Conservation (phyloP, 1,139 yeast genomes). For the Candida sojae region DNA sequence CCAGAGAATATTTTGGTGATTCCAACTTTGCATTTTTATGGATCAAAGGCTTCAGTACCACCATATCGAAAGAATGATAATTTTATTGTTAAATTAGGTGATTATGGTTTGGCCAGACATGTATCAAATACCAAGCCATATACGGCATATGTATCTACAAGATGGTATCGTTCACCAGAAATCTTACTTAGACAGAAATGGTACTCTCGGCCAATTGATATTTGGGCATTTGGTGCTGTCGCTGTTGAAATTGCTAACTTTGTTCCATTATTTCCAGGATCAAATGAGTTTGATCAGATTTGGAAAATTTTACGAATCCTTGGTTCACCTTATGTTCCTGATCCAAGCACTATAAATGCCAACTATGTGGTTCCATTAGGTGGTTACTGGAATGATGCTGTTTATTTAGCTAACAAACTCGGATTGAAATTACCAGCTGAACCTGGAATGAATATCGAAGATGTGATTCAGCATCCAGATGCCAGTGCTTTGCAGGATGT, state of each 20-base stretch:
- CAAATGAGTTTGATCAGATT: conserved; percentile 75
- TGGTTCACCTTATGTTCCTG: conserved; percentile 60
- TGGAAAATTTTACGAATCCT: conserved; percentile 63
- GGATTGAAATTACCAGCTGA: conserved; percentile 56
- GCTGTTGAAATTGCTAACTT: conserved; percentile 79
- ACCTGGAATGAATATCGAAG: conserved; percentile 27
- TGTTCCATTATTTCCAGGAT: conserved; percentile 82
- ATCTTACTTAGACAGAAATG: conserved; percentile 66
- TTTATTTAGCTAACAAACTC: conserved; percentile 46
- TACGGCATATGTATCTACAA: conserved; percentile 85
- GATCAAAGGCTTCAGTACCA: conserved; percentile 42
- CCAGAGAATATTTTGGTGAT: conserved; percentile 75
- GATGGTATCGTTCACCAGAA: conserved; percentile 98
- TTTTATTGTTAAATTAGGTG: conserved; percentile 80
- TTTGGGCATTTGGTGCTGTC: conserved; percentile 93
- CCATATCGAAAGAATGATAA: conserved; percentile 41
- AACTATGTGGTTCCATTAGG: conserved; percentile 50
- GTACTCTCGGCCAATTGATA: conserved; percentile 79
- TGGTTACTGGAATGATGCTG: conserved; percentile 69
- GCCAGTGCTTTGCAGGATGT: conserved; percentile 45
- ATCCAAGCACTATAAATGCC: conserved; percentile 1
- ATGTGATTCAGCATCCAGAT: conserved; percentile 26
- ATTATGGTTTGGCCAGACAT: conserved; percentile 85
- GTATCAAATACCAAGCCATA: conserved; percentile 54
- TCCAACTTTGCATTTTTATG: conserved; percentile 55